Percentiles rank a stretch among this genome's conserved stretches.
Conservation (phyloP, 352 stramenopile species). For the Phytopythium sindhum region DNA sequence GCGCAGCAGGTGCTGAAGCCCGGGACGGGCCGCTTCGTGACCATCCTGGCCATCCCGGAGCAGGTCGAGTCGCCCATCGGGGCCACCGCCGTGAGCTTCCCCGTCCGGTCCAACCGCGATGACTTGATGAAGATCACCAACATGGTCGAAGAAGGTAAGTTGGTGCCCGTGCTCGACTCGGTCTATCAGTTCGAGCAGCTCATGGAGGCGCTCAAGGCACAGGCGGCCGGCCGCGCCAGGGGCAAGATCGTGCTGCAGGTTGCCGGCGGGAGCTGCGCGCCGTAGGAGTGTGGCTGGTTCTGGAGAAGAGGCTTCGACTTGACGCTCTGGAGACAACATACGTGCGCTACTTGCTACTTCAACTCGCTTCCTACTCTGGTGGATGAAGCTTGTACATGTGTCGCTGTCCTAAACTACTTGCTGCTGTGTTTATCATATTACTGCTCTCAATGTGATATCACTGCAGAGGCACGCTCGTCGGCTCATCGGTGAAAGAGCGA, state of each 20-base stretch:
- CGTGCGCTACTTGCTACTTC: too few relatives aligned
- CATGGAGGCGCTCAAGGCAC: neutral
- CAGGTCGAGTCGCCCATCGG: slow-evolving; percentile 25
- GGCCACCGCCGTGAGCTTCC: slow-evolving; percentile 11
- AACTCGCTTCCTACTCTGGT: too few relatives aligned
- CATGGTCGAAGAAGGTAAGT: neutral
- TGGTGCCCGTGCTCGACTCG: slow-evolving; percentile 7
- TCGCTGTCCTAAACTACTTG: too few relatives aligned
- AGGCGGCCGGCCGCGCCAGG: neutral
- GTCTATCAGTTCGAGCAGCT: neutral
- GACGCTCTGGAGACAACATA: too few relatives aligned
- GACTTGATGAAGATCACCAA: slow-evolving; percentile 11
- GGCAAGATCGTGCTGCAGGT: neutral
- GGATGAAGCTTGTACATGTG: too few relatives aligned
- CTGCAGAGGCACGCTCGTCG: too few relatives aligned
- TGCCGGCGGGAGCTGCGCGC: neutral
- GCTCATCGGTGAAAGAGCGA: neutral
- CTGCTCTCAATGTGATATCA: too few relatives aligned
- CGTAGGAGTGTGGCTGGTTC: too few relatives aligned
- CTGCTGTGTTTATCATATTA: too few relatives aligned
- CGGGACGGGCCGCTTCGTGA: slow-evolving; percentile 24
- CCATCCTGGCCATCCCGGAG: slow-evolving; percentile 15
- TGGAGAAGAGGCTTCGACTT: too few relatives aligned
- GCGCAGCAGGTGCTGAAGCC: slow-evolving; percentile 26
- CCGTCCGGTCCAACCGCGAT: slow-evolving; percentile 9